These are phyloP conservation scores for Hypsizygus ulmarius DNA, from an alignment of 1,284 basidiomycete genomes.

Conservation along the genomic window DNA sequence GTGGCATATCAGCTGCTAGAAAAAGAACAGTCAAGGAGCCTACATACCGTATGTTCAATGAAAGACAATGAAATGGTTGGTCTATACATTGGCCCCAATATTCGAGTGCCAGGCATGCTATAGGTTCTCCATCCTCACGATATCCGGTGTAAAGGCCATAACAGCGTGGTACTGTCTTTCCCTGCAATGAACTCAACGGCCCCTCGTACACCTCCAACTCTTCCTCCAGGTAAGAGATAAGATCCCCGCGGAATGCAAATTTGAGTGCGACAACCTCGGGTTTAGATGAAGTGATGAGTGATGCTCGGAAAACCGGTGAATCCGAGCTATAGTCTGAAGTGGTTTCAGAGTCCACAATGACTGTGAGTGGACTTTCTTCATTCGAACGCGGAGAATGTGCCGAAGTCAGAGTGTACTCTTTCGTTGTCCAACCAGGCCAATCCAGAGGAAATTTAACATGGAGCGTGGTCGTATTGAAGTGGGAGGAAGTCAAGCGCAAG, in stretches of 20 bases:
- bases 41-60: conserved; percentile 32
- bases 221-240: conserved; percentile 30
- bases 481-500: neutral
- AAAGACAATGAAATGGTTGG: conserved; percentile 28
- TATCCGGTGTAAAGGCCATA: conserved; percentile 34
- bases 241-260: conserved; percentile 36
- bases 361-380: conserved; percentile 15
- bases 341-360: conserved; percentile 29
- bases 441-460: conserved; percentile 31
- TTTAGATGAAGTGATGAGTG: conserved; percentile 14
- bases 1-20: neutral
- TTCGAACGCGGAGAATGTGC: conserved; percentile 8
- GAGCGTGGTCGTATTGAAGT: conserved; percentile 20
- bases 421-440: conserved; percentile 35
- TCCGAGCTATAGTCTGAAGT: conserved; percentile 35
- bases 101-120: conserved; percentile 36
- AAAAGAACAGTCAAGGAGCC: neutral
- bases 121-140: conserved; percentile 27
- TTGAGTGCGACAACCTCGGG: conserved; percentile 29
- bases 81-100: conserved; percentile 34
- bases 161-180: conserved; percentile 28
- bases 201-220: conserved; percentile 32
- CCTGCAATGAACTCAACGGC: conserved; percentile 30
- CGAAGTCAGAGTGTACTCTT: conserved; percentile 28
- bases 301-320: conserved; percentile 35